Evolutionary conservation across 257 asterid genomes (phyloP), one percentile per base, ranked within the genome.

Genomic region (Forsythia viridissima): DNA sequence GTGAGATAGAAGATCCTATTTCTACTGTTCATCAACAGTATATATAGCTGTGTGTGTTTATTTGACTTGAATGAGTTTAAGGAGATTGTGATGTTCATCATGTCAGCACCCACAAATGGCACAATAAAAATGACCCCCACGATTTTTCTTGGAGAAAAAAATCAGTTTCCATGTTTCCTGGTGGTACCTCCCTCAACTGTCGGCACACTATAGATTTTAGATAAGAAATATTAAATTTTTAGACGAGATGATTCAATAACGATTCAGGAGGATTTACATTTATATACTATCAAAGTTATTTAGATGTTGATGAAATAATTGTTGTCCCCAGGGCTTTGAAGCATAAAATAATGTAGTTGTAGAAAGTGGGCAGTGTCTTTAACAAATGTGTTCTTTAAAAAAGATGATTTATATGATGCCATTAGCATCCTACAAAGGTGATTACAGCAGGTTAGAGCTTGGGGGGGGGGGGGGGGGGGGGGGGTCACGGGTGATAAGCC

Each of bases 131-230:
- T 70, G 85, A 44, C 76, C 73, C 76, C 59, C 79, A 82, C 73
- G 78, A 82, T 76, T 81, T 78, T 59, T 80, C 86, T 86, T 78
- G 65, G 80, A 76, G 78, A 72, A 44, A 65, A 20, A 44, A 77
- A 80, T 76, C 83, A 38, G 80, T 79, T 83, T 81, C 91, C 91
- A 83, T 83, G 89, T 86, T 83, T 86, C 78, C 84, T 70, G 90
- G 89, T 73, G 80, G 21, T 65, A 41, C 90, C 76, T 77, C 77
- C 85, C 80, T 73, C 73, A 46, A 61, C 73, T 84, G 85, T 90
- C 87, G 86, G 87, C 90, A 86, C 73, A 21, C 37, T 9, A 37
- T 16, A 16, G 61, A 16, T 8, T 51, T 2, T 7, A 44, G 51
- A 44, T 44, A 44, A 44, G 51, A 44, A 44, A 44, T 44, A 16